Percentiles rank a stretch among this genome's conserved stretches.
Conservation (phyloP, 495 filamentous ascomycete genomes). For the Aspergillus leporis region DNA sequence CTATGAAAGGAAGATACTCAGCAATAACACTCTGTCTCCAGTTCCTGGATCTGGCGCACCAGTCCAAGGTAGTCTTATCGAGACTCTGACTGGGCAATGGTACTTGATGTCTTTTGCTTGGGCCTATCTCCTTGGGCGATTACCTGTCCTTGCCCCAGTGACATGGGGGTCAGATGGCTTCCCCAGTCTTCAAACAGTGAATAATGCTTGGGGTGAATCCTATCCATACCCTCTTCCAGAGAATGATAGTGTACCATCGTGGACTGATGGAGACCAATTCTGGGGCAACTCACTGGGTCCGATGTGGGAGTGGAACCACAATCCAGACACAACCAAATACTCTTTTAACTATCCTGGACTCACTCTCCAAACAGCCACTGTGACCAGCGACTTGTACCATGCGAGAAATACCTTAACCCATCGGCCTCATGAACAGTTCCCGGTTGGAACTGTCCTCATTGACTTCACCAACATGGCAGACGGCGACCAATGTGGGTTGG, state of each 20-base stretch:
- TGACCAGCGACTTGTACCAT: conserved; percentile 52
- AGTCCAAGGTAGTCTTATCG: conserved; percentile 57
- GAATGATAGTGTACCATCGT: neutral
- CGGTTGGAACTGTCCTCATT: conserved; percentile 45
- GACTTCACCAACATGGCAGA: conserved; percentile 48
- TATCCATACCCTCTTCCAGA: conserved; percentile 39
- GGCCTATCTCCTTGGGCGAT: conserved; percentile 51
- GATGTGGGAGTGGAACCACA: conserved; percentile 63
- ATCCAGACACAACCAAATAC: conserved; percentile 45
- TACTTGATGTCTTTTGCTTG: conserved; percentile 58
- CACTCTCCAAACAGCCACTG: conserved; percentile 46
- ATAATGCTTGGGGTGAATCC: conserved; percentile 43
- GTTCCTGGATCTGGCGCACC: conserved; percentile 42
- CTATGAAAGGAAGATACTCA: conserved; percentile 39
- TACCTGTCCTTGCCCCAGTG: conserved; percentile 56
- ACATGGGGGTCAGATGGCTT: conserved; percentile 50
- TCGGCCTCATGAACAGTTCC: conserved; percentile 48
- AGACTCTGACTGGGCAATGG: conserved; percentile 51
- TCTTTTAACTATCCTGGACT: conserved; percentile 31
- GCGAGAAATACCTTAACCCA: conserved; percentile 59
- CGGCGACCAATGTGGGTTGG: conserved; percentile 52
- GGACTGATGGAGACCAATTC: conserved; percentile 45
- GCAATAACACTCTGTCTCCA: conserved; percentile 34
- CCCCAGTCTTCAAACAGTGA: conserved; percentile 38
- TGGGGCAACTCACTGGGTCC: conserved; percentile 33